These are phyloP conservation scores for Funneliformis geosporum DNA, from an alignment of 192 early-diverging fungal genomes.

Conservation along the genomic window DNA sequence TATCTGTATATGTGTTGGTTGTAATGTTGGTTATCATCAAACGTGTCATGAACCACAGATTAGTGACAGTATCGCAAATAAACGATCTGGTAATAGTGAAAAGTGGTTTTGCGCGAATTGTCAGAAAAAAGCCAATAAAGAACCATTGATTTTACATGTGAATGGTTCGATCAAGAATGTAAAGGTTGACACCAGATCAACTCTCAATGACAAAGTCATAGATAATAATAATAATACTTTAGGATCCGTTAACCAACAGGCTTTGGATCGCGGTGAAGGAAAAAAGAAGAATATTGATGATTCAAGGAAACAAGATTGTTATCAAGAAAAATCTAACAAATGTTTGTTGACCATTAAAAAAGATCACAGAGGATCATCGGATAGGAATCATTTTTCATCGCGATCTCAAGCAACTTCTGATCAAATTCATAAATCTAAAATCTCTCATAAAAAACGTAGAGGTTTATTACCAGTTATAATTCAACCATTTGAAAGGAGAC, in stretches of 20 bases:
- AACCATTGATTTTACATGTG: neutral
- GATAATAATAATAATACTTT: neutral
- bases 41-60: slow-evolving; percentile 24
- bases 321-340: neutral
- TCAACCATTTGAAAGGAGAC: slow-evolving; percentile 11
- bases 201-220: neutral
- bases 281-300: neutral
- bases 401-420: neutral
- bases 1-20: slow-evolving; percentile 21
- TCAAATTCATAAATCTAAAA: neutral
- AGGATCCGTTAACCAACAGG: neutral
- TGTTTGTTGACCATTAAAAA: neutral
- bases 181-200: neutral
- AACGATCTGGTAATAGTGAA: neutral
- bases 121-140: neutral
- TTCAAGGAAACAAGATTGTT: neutral
- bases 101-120: slow-evolving; percentile 18
- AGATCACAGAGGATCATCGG: neutral
- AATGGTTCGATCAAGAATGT: neutral
- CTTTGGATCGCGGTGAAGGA: neutral
- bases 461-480: neutral
- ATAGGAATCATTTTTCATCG: neutral
- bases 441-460: neutral
- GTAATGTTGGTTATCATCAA: slow-evolving; percentile 27
- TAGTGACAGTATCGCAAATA: neutral